Conservation (phyloP, 1,284 basidiomycete species). For the Athelia sp. region DNA sequence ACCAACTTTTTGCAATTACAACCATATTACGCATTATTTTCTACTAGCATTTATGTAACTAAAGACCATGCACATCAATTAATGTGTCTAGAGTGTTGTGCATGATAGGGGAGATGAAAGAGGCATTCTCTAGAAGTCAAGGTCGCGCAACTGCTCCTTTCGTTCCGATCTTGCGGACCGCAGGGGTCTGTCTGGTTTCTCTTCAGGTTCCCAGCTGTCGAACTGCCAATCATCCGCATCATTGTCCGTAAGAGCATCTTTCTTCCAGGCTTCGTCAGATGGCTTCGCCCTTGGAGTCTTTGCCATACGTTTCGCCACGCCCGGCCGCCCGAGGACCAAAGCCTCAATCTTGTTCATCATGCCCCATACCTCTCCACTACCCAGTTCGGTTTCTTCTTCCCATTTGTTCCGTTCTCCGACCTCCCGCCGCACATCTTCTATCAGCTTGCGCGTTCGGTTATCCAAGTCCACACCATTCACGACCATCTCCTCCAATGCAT, state of each 20-base stretch:
- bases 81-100: no score
- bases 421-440: conserved; percentile 62
- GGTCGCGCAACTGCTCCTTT: no score
- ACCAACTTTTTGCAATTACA: no score
- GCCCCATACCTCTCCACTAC: conserved; percentile 34
- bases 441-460: conserved; percentile 49
- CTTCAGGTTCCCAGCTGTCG: conserved; percentile 7
- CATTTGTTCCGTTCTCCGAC: conserved; percentile 49
- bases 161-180: no score
- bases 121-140: no score
- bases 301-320: neutral
- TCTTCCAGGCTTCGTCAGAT: conserved; percentile 11
- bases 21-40: no score
- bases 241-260: neutral
- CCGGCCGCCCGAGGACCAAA: neutral
- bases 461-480: conserved; percentile 65
- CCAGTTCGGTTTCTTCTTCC: conserved; percentile 40
- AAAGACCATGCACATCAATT: no score
- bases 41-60: no score
- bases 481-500: conserved; percentile 76
- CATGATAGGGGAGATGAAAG: no score
- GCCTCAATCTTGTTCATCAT: conserved; percentile 34
- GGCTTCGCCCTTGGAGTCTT: conserved; percentile 5
- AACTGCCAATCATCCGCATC: conserved; percentile 6
- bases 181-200: neutral